Evolutionary conservation across 345 rosid genomes (phyloP), one percentile per base, ranked within the genome.

Genomic region (Garcia nutans): DNA sequence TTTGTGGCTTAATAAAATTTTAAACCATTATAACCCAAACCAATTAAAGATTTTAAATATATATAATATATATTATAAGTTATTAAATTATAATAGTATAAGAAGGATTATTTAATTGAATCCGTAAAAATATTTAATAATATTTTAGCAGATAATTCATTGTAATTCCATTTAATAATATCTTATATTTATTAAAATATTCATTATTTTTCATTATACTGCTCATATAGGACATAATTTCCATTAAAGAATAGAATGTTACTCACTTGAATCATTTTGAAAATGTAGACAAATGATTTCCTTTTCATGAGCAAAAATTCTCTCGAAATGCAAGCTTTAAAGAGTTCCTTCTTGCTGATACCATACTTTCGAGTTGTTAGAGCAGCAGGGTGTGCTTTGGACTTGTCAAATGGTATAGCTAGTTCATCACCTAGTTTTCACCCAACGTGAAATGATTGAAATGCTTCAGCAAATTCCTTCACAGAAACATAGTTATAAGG

Each of bases 241-340:
- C 10, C 57, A 59, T n/a, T 19, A 49, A 58, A 44, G 37, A 56
- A 23, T 17, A 54, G n/a, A 74, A 22, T 23, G 23, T 59, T 42
- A 55, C 80, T 65, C 76, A 87, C 93, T 76, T 84, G 89, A 26
- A 31, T 10, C 79, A 84, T 74, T 78, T 83, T 89, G 86, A 92
- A 94, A 41, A 88, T 76, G 77, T 94, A 92, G 84, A 91, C 80
- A 73, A 94, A 92, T 0, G 92, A 91, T 81, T 92, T 92, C 77
- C 98, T 89, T 89, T 92, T 94, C 96, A 94, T 94, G 57, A 94
- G 90, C 81, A 92, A 82, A 77, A 66, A 73, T 80, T 94, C 98
- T 84, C 96, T 86, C 17, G 90, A 82, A 55, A 87, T 71, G 89
- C 97, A 92, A 77, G 96, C 93, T 74, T 86, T 87, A 70, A 92